These are phyloP conservation scores for Vigna trinervia DNA, from an alignment of 306 rosid species.

Conservation along the genomic window DNA sequence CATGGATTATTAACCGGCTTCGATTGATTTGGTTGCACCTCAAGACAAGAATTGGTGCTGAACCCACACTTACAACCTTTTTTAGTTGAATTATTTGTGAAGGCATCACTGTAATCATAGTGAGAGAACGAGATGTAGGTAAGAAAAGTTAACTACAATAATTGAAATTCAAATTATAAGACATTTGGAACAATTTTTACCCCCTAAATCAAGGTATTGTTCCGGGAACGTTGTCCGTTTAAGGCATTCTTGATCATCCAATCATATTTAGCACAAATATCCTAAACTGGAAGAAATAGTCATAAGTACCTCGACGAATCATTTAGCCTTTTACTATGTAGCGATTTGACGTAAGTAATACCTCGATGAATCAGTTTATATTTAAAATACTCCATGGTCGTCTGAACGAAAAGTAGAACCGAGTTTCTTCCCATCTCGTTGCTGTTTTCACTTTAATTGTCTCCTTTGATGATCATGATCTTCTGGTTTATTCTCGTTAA, in stretches of 20 bases:
- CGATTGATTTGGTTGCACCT: slow-evolving; percentile 5
- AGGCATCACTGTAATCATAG: slow-evolving; percentile 64
- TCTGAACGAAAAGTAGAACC: too few species aligned
- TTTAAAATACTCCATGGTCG: too few species aligned
- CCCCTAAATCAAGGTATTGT: slow-evolving; percentile 15
- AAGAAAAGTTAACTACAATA: slow-evolving; percentile 39
- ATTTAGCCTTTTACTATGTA: too few species aligned
- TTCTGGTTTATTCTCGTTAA: too few species aligned
- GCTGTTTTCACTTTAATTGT: too few species aligned
- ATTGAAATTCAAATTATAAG: neutral
- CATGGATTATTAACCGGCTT: slow-evolving; percentile 47
- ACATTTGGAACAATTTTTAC: slow-evolving; percentile 36
- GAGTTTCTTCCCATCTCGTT: too few species aligned
- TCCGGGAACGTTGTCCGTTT: neutral
- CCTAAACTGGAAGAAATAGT: too few species aligned
- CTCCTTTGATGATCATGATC: too few species aligned
- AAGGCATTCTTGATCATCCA: neutral
- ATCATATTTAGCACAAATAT: too few species aligned
- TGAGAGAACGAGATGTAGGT: slow-evolving; percentile 55
- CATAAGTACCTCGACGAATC: too few species aligned
- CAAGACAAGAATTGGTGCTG: slow-evolving; percentile 22
- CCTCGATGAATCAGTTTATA: too few species aligned
- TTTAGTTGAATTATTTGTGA: slow-evolving; percentile 12
- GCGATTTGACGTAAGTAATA: too few species aligned
- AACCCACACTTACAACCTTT: slow-evolving; percentile 9